Evolutionary conservation across 2,329 filamentous ascomycete genomes (phyloP).

Genomic region (Paecilomyces fulvus): DNA sequence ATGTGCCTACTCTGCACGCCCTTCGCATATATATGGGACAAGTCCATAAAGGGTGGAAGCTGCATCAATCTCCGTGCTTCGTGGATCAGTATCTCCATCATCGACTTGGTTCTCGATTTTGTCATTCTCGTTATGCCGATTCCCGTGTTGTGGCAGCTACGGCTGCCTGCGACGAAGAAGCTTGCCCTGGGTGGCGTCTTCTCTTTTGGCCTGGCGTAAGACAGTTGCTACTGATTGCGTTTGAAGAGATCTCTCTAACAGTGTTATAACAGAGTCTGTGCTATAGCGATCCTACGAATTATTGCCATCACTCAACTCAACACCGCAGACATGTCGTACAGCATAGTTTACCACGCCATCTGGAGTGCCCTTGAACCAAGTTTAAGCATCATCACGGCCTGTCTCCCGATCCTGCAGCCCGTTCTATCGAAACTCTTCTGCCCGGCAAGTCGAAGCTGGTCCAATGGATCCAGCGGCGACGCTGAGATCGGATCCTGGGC

Average conservation of each 20-base stretch:
- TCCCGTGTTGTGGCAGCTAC: conserved; percentile 1
- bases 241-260: neutral
- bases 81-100: neutral
- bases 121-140: neutral
- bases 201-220: neutral
- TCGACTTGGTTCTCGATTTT: neutral
- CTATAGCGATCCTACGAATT: neutral
- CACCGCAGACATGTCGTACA: neutral
- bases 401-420: neutral
- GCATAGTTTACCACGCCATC: neutral
- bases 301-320: neutral
- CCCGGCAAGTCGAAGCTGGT: neutral
- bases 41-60: neutral
- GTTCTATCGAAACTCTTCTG: neutral
- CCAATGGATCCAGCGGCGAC: neutral
- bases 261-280: neutral
- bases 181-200: neutral
- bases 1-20: neutral
- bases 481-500: neutral
- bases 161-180: neutral
- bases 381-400: neutral
- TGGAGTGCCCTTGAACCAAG: neutral
- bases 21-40: neutral
- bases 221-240: too few species aligned
- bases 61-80: neutral